Percentiles rank a stretch among this genome's conserved stretches.
Conservation (phyloP, 805 yeast species). For the Teunomyces barrocoloradensis region DNA sequence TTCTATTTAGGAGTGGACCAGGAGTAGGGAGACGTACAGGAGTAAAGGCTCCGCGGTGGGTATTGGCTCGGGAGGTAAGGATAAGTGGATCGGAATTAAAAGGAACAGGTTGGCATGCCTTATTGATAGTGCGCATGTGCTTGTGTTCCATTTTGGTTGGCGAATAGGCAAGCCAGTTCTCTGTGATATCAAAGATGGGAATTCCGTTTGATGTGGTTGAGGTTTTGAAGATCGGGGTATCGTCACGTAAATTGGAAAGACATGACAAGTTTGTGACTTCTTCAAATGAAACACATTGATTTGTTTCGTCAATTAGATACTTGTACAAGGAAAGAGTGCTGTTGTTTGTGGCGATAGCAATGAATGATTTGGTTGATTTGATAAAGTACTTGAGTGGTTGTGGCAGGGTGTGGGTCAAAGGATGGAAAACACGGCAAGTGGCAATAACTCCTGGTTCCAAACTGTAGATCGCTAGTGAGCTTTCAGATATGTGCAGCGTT, state of each 20-base stretch:
- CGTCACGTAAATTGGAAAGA: slow-evolving; percentile 13
- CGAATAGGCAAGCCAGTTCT: slow-evolving; percentile 48
- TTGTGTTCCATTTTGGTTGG: slow-evolving; percentile 39
- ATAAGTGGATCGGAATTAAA: slow-evolving; percentile 9
- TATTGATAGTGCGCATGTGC: slow-evolving; percentile 23
- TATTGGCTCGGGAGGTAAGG: neutral
- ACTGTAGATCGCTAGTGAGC: neutral
- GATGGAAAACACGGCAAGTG: neutral
- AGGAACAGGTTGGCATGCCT: neutral
- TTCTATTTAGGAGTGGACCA: slow-evolving; percentile 46
- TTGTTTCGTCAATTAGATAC: neutral
- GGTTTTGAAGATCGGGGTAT: slow-evolving; percentile 27
- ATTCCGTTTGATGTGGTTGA: slow-evolving; percentile 26
- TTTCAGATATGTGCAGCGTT: neutral
- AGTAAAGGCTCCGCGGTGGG: slow-evolving; percentile 26
- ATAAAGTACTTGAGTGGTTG: slow-evolving; percentile 9
- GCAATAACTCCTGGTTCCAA: neutral
- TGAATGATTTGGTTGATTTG: slow-evolving; percentile 19
- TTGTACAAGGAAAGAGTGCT: slow-evolving; percentile 14
- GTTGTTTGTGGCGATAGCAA: slow-evolving; percentile 18
- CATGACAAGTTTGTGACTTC: slow-evolving; percentile 1
- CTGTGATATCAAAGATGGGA: slow-evolving; percentile 50
- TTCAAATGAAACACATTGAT: too few relatives aligned
- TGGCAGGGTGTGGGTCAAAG: neutral
- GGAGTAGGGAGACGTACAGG: slow-evolving; percentile 47